Percentiles rank a stretch among this genome's conserved stretches.
These are phyloP conservation scores for Eimeria tenella DNA, from an alignment of 169 alveolate genomes.

Conservation along the genomic window DNA sequence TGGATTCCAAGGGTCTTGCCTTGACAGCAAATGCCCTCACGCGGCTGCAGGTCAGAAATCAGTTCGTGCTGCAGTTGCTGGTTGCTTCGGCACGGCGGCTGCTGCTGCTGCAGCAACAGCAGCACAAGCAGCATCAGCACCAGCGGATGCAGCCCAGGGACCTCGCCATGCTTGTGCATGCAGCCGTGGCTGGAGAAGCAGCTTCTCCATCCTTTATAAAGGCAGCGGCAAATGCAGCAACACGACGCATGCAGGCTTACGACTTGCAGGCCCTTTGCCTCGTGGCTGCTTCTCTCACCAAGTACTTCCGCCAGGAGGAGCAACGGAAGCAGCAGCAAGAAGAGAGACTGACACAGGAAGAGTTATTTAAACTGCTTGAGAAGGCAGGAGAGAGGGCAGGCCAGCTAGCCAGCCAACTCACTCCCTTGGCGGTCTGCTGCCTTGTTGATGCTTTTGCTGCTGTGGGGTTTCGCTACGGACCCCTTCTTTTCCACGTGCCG, in stretches of 20 bases:
- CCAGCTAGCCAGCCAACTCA: constrained; percentile 22
- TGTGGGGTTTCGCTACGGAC: constrained; percentile 8
- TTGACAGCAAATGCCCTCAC: neutral
- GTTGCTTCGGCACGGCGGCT: constrained; percentile 12
- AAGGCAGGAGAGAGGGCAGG: constrained; percentile 16
- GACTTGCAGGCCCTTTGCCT: constrained; percentile 27
- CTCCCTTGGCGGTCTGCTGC: constrained; percentile 24
- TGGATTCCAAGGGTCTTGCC: constrained; percentile 27
- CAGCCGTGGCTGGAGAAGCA: constrained; percentile 9
- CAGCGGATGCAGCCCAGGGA: constrained; percentile 8
- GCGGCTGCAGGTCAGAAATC: neutral
- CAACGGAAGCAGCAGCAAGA: constrained; percentile 10
- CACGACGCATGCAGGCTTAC: neutral
- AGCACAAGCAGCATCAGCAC: neutral
- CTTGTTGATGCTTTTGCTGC: constrained; percentile 5
- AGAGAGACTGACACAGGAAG: constrained; percentile 11
- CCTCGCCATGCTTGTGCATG: constrained; percentile 20
- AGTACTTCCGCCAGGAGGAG: constrained; percentile 11
- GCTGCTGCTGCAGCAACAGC: constrained; percentile 23
- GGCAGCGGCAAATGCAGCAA: constrained; percentile 17
- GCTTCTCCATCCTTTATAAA: neutral
- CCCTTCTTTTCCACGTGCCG: constrained; percentile 7
- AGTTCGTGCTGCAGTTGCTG: constrained; percentile 24
- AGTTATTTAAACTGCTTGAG: neutral
- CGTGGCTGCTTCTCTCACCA: constrained; percentile 10